Base-by-base conservation (phyloP, 495 filamentous ascomycete species). In the Lasiosphaeris hirsuta region DNA sequence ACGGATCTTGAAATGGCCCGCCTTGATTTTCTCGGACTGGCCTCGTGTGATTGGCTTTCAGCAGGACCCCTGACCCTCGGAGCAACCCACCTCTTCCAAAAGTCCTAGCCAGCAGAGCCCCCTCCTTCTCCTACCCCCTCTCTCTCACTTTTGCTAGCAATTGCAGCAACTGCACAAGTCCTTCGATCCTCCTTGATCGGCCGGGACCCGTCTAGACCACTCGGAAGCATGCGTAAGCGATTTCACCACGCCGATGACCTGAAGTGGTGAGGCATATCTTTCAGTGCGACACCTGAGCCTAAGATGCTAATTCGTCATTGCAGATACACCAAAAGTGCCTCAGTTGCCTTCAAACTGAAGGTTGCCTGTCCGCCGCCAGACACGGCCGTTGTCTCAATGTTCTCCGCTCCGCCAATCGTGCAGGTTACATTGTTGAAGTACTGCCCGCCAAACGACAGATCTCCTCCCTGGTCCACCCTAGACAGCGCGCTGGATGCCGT, bases 251-350 rank as follows among this genome's bases (percentile, higher is more conserved):
- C 23, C 23, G 23, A 30, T 30, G 23, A 30, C 23, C 23, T 5
- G 23, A 30, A 30, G 23, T 30, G 23, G 23, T 30, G 23, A 30
- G 23, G 23, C 23, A 30, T 30, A 30, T 30, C 23, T 33, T 5
- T 14, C 11, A 14, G 18, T 37, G 5, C 8, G 14, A 15, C 47
- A 11, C 43, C 10, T 23, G 43, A 14, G 47, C 15, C 35, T 35
- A 18, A 50, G 23, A 41, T 41, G 49, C 19, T 48, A 13, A 48
- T 19, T 17, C 19, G 23, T 50, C 47, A 71, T 39, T 72, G 55
- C 34, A 85, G 53, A 59, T 83, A 81, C 17, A 85, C 69, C 48
- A 86, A 48, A 50, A 86, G 64, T 11, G 81, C 81, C 63, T 86
- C 83, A 10, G 75, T 76, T 6, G 79, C 81, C 30, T 67, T 69